These are phyloP conservation scores for Magnusiomyces magnusii DNA, from an alignment of 1,139 yeast genomes.

Conservation along the genomic window DNA sequence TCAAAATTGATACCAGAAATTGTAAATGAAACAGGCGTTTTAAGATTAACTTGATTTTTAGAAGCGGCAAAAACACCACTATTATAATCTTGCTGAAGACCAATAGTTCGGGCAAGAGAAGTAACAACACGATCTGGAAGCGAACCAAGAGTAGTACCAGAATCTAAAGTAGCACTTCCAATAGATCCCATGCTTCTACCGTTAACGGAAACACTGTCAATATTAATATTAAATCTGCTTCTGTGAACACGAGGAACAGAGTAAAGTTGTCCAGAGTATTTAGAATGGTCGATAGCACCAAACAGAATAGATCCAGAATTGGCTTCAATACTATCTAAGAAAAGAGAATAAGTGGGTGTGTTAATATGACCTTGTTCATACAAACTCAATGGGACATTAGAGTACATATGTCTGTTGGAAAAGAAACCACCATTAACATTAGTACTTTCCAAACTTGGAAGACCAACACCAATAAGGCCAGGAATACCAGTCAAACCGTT, in stretches of 20 bases:
- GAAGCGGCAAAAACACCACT: conserved; percentile 8
- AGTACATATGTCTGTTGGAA: conserved; percentile 14
- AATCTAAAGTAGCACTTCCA: conserved; percentile 20
- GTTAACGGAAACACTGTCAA: conserved; percentile 15
- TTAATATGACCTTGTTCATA: conserved; percentile 39
- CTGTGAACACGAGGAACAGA: conserved; percentile 19
- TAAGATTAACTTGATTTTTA: conserved; percentile 6
- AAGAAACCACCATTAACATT: conserved; percentile 10
- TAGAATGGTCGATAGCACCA: conserved; percentile 46
- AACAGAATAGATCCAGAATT: conserved; percentile 37
- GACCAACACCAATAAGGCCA: conserved; percentile 24
- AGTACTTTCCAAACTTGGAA: conserved; percentile 18
- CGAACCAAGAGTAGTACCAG: conserved; percentile 26
- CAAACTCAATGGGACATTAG: conserved; percentile 22
- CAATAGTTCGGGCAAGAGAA: conserved; percentile 16
- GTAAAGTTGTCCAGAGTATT: conserved; percentile 36
- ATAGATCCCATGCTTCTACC: conserved; percentile 12
- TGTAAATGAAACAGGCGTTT: conserved; percentile 15
- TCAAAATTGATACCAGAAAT: conserved; percentile 21
- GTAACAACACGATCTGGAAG: conserved; percentile 18
- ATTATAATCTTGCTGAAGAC: conserved; percentile 11
- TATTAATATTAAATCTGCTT: conserved; percentile 14
- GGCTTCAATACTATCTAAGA: conserved; percentile 19
- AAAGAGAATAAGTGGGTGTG: conserved; percentile 40
- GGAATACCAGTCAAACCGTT: conserved; percentile 22